phyloP scores from a whole-genome alignment of 495 filamentous ascomycete species.

The Neurospora sp. region DNA sequence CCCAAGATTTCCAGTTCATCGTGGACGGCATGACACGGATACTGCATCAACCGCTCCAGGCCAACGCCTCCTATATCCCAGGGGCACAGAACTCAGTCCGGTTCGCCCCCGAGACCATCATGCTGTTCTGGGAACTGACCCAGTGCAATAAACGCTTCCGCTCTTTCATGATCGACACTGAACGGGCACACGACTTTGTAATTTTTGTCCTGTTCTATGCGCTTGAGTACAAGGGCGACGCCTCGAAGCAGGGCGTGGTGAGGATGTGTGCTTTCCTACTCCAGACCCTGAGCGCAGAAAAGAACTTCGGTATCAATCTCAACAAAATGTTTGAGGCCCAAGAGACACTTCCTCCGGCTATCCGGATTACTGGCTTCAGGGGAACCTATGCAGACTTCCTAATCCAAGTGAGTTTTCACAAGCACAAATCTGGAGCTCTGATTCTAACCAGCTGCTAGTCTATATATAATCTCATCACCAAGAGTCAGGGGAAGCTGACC shows the following conservation, averaged over 20 bases:
- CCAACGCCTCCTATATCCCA: conserved; percentile 78
- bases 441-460: conserved; percentile 50
- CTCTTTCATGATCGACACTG: conserved; percentile 94
- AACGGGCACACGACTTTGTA: conserved; percentile 85
- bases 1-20: conserved; percentile 96
- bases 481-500: conserved; percentile 81
- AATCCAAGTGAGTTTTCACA: conserved; percentile 59
- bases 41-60: conserved; percentile 85
- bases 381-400: conserved; percentile 92
- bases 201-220: conserved; percentile 88
- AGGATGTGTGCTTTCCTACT: conserved; percentile 95
- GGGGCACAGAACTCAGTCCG: conserved; percentile 71
- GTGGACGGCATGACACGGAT: conserved; percentile 93
- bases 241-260: conserved; percentile 83
- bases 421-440: not conserved
- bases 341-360: conserved; percentile 70
- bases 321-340: conserved; percentile 86
- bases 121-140: conserved; percentile 94
- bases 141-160: conserved; percentile 98
- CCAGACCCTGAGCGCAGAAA: conserved; percentile 89
- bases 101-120: conserved; percentile 92
- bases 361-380: conserved; percentile 72
- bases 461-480: conserved; percentile 83
- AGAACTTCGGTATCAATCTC: conserved; percentile 79
- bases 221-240: conserved; percentile 73